Percentiles rank a stretch among this genome's conserved stretches.
phyloP scores from a whole-genome alignment of 2,329 filamentous ascomycete genomes.

The Pestalotiopsis sp. region DNA sequence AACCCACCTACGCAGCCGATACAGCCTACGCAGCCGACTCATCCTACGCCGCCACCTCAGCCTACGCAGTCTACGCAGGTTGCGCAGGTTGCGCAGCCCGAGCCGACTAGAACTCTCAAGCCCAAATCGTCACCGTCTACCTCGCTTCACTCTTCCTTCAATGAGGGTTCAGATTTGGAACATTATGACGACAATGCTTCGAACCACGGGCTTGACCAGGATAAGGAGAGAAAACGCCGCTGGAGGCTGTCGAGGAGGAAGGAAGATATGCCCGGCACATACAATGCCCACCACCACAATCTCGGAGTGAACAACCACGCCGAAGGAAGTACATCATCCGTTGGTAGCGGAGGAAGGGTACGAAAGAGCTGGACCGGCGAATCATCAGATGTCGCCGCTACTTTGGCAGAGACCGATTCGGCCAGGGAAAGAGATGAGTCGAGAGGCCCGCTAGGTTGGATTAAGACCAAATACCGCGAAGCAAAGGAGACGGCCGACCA shows the following conservation, averaged over 20 bases:
- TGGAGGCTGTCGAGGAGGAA: slow-evolving; percentile 72
- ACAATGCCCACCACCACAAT: slow-evolving; percentile 40
- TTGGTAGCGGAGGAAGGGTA: slow-evolving; percentile 60
- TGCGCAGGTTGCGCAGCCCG: slow-evolving; percentile 28
- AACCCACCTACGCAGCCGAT: too few relatives aligned
- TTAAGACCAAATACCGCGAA: slow-evolving; percentile 62
- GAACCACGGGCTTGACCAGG: slow-evolving; percentile 43
- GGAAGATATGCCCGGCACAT: slow-evolving; percentile 51
- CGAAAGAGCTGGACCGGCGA: slow-evolving; percentile 55
- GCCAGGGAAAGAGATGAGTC: slow-evolving; percentile 45
- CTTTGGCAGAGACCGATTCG: slow-evolving; percentile 39
- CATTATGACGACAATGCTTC: slow-evolving; percentile 60
- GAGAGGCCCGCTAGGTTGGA: slow-evolving; percentile 58
- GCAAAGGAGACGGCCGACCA: slow-evolving; percentile 59
- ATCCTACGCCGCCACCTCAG: too few relatives aligned
- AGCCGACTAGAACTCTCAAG: slow-evolving; percentile 53
- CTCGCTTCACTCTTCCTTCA: slow-evolving; percentile 76
- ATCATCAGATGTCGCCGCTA: slow-evolving; percentile 46
- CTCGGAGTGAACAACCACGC: slow-evolving; percentile 66
- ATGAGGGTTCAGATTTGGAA: slow-evolving; percentile 82
- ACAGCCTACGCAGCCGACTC: too few relatives aligned
- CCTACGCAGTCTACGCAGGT: too few relatives aligned
- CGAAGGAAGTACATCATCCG: slow-evolving; percentile 67
- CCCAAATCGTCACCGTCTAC: slow-evolving; percentile 73
- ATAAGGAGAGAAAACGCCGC: slow-evolving; percentile 70